Evolutionary conservation across 1,284 basidiomycete genomes (phyloP), one percentile per base, ranked within the genome.

Genomic region (Rhodotorula sp.): DNA sequence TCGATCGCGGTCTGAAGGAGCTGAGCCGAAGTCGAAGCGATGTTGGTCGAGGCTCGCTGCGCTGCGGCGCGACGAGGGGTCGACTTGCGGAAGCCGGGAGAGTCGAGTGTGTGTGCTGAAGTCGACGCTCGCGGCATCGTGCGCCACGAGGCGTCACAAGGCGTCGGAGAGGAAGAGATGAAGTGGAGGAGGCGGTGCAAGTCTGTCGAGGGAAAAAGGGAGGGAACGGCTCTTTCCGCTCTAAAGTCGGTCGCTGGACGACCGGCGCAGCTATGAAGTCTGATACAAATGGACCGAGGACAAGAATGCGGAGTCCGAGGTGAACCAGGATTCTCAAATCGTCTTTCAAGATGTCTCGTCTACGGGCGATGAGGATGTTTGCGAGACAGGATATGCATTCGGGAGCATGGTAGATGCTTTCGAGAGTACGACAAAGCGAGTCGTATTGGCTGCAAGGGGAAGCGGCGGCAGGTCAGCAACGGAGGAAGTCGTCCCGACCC

Each of bases 341-440:
- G 38, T 43, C 38, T 43, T 43, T 43, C 38, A 43, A 43, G 38
- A 12, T 43, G 38, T 43, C 38, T 43, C 10, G 2, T 43, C 38
- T 43, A 43, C 38, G 38, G 10, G 38, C 12, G 38, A 43, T 43
- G 38, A 43, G 38, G 38, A 43, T 43, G 38, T 43, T 43, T 43
- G 38, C 10, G 19, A 15, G n/a, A 60, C 49, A 12, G 72, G 72
- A 62, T 66, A 73, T 6, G 31, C 23, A 5, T 28, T 1, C 5
- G 69, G 59, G 12, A 73, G 12, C 0, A 64, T 58, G 0, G 34
- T 28, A 0, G 14, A 8, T 6, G 61, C 23, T 0, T n/a, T 55
- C 7, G 73, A 68, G 19, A 75, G 54, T 4, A 69, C 66, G 26
- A 75, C 50, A 55, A 75, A 75, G 26, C 73, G 65, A 2, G 73